Conservation (phyloP, 495 filamentous ascomycete species). For the Annulohypoxylon maeteangense region DNA sequence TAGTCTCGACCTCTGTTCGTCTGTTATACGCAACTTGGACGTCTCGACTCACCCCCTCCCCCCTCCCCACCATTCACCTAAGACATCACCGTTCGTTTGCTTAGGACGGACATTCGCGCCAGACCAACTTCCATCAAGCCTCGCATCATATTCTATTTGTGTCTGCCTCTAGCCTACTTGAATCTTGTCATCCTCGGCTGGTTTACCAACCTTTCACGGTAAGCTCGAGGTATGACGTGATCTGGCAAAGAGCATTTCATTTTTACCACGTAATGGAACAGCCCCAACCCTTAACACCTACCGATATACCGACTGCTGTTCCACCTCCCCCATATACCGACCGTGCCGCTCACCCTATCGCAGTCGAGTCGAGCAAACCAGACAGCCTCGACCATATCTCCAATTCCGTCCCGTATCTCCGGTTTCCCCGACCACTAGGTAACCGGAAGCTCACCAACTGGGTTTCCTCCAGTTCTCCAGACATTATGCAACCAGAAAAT, state of each 20-base stretch:
- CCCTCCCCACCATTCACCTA: no score
- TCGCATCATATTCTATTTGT: conserved; percentile 17
- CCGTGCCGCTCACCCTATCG: conserved; percentile 20
- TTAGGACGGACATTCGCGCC: conserved; percentile 22
- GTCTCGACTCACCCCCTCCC: conserved; percentile 23
- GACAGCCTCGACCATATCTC: conserved; percentile 35
- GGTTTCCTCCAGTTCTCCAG: conserved; percentile 61
- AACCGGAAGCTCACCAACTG: conserved; percentile 62
- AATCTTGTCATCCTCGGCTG: conserved; percentile 42
- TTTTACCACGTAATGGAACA: conserved; percentile 59
- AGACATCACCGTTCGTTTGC: conserved; percentile 9
- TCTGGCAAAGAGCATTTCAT: conserved; percentile 47
- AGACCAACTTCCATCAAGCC: conserved; percentile 9
- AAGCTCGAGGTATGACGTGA: conserved; percentile 51
- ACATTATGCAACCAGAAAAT: conserved; percentile 58
- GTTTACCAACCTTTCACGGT: conserved; percentile 40
- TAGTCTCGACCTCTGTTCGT: conserved; percentile 1
- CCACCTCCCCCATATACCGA: conserved; percentile 28
- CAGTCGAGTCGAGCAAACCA: conserved; percentile 27
- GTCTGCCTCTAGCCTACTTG: conserved; percentile 33
- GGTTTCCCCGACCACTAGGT: conserved; percentile 61
- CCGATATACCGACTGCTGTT: conserved; percentile 43
- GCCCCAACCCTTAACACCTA: conserved; percentile 42
- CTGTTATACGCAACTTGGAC: conserved; percentile 18
- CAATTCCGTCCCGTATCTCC: conserved; percentile 54